Evolutionary conservation across 306 rosid genomes (phyloP).

Genomic region (Acmispon strigosus): DNA sequence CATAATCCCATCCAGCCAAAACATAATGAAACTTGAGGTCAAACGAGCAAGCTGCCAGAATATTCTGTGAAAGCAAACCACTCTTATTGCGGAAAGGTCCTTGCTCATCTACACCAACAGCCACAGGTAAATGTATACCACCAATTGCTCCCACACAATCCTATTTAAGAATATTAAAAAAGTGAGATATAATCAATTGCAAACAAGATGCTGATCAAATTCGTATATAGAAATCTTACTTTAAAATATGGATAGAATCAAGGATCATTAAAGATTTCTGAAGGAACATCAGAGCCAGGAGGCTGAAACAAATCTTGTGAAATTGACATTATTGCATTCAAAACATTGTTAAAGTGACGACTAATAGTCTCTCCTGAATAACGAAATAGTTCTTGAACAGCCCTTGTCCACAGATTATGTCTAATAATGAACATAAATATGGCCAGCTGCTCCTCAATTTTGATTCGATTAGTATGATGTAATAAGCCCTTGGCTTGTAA

Average conservation of each 20-base stretch:
- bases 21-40: constrained; percentile 85
- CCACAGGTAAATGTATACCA: constrained; percentile 77
- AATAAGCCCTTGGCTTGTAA: constrained; percentile 79
- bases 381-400: constrained; percentile 82
- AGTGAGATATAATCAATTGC: constrained; percentile 16
- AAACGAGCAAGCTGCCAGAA: constrained; percentile 86
- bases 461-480: constrained; percentile 79
- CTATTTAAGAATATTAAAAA: constrained; percentile 28
- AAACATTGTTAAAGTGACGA: constrained; percentile 85
- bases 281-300: constrained; percentile 47
- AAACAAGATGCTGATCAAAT: constrained; percentile 10
- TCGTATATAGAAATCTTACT: constrained; percentile 33
- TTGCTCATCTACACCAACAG: constrained; percentile 90
- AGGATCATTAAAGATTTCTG: constrained; percentile 53
- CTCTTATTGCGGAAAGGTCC: constrained; percentile 92
- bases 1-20: constrained; percentile 98
- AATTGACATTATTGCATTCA: constrained; percentile 75
- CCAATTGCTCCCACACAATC: constrained; percentile 84
- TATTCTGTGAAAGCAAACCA: constrained; percentile 74
- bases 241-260: constrained; percentile 85
- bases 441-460: constrained; percentile 90
- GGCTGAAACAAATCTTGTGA: constrained; percentile 70
- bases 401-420: constrained; percentile 77
- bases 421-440: constrained; percentile 88
- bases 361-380: constrained; percentile 92